A percentile compares a stretch with the other conserved stretches of the same genome.
Evolutionary conservation across 352 stramenopile species (phyloP).

Genomic region (Phytophthora pistaciae): DNA sequence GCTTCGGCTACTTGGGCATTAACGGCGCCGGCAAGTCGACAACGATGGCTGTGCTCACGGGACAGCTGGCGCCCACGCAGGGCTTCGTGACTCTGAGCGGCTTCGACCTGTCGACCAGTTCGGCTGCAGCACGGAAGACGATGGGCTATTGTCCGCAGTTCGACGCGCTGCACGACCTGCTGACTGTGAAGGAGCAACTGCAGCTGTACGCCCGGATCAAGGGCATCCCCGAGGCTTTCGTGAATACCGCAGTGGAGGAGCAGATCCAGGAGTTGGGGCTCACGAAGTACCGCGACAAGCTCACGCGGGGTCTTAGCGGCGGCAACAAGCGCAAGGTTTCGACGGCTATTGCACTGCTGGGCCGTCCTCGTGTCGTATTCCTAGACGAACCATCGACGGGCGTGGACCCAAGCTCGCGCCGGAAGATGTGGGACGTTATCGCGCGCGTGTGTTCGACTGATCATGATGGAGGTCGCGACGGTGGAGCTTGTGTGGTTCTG

Average conservation of each 20-base stretch:
- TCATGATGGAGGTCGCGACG: conserved; percentile 84
- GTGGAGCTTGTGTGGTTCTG: conserved; percentile 59
- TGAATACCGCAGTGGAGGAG: conserved; percentile 55
- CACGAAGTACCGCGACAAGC: conserved; percentile 64
- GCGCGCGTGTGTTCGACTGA: conserved; percentile 62
- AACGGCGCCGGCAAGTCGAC: conserved; percentile 91
- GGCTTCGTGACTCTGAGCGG: conserved; percentile 63
- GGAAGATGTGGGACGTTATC: conserved; percentile 96
- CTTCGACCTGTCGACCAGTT: conserved; percentile 48
- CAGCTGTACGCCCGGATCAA: conserved; percentile 93
- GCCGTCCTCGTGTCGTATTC: conserved; percentile 91
- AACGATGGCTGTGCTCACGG: conserved; percentile 81
- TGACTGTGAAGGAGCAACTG: conserved; percentile 94
- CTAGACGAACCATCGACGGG: conserved; percentile 96
- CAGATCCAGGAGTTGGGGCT: conserved; percentile 71
- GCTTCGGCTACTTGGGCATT: conserved; percentile 91
- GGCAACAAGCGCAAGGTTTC: conserved; percentile 96
- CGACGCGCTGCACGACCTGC: conserved; percentile 93
- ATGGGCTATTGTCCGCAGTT: conserved; percentile 96
- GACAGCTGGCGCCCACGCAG: conserved; percentile 53
- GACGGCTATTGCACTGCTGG: conserved; percentile 96
- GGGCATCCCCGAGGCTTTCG: conserved; percentile 52
- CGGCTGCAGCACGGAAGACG: conserved; percentile 39
- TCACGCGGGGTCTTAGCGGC: conserved; percentile 44
- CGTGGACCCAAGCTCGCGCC: conserved; percentile 92